A percentile compares a stretch with the other conserved stretches of the same genome.
phyloP scores from a whole-genome alignment of 1,284 basidiomycete genomes.

The Puccinia triticina region DNA sequence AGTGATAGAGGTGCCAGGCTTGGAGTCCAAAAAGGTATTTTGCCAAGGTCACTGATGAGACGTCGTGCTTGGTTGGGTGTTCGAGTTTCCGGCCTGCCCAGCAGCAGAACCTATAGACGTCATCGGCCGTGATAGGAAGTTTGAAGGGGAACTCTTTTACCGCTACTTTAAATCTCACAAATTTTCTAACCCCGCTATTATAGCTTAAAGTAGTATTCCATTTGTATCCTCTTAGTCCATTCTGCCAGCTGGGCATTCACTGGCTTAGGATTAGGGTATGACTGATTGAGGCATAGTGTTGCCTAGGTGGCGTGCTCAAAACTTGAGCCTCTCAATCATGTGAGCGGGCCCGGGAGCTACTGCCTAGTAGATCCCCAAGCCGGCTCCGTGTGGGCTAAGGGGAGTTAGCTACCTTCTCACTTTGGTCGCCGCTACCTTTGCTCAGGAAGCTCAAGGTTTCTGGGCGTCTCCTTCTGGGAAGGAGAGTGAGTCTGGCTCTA shows the following conservation, averaged over 20 bases:
- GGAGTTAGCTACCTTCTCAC: too few relatives aligned
- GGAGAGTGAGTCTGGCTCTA: too few relatives aligned
- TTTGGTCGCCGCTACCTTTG: too few relatives aligned
- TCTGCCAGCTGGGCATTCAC: background rate
- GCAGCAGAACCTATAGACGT: constrained; percentile 16
- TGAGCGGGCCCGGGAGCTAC: too few relatives aligned
- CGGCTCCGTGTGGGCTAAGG: too few relatives aligned
- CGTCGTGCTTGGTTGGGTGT: background rate
- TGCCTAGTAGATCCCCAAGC: too few relatives aligned
- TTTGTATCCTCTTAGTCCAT: background rate
- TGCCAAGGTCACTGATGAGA: background rate
- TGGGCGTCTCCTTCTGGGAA: too few relatives aligned
- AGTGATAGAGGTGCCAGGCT: constrained; percentile 27
- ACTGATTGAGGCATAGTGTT: background rate
- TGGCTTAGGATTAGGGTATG: background rate
- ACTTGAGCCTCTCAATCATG: too few relatives aligned
- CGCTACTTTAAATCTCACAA: background rate
- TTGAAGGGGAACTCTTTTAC: background rate
- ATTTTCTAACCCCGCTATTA: background rate
- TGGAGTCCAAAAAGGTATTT: background rate
- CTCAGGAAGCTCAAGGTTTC: too few relatives aligned
- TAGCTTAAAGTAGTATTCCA: constrained; percentile 1
- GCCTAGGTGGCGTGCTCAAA: too few relatives aligned
- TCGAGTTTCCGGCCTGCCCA: constrained; percentile 6
- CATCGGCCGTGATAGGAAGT: background rate